Base-by-base conservation (phyloP, 768 basidiomycete genomes). In the Jaapia argillacea region DNA sequence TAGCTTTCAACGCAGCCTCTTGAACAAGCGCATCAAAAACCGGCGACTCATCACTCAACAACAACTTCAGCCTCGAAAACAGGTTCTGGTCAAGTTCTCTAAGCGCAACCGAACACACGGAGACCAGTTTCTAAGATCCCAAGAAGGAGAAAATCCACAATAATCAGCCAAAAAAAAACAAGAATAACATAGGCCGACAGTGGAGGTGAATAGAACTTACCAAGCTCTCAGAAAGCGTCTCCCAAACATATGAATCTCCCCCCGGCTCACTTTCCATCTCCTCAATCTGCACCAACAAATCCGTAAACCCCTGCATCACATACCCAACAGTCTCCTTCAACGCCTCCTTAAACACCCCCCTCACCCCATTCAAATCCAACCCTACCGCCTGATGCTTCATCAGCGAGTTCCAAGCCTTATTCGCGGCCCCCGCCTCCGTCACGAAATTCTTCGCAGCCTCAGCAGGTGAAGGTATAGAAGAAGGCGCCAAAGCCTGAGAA, bases 221-320 rank as follows among this genome's bases (percentile, higher is more conserved):
- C 71, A 92, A 60, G 51, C 84, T 85, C 57, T 92, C 89, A 6
- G 89, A 86, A 80, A 92, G 81, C 0, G 89, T 91, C 56, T 92
- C 89, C 81, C 83, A 91, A 41, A 85, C 79, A 60, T 90, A 92
- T n/a, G 84, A 86, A 57, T 92, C 89, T 25, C 81, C 53, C 0
- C 82, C 72, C 10, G 85, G 88, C 46, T 87, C 83, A 3, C 68
- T 65, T 12, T 89, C 86, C 77, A 91, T 79, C 48, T 83, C 85
- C 55, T 87, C 77, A 41, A 91, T 81, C 57, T 90, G 88, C 4
- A 71, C 63, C 26, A 86, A 68, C 27, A 92, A 70, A 49, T 89
- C 85, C 6, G 73, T 75, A 56, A 89, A 88, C 47, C 81, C 84
- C 46, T 85, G 75, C 64, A 86, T 69, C 2, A 86, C 76, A 54